These are phyloP conservation scores for Xylaria digitata DNA, from an alignment of 2,329 filamentous ascomycete genomes.

Conservation along the genomic window DNA sequence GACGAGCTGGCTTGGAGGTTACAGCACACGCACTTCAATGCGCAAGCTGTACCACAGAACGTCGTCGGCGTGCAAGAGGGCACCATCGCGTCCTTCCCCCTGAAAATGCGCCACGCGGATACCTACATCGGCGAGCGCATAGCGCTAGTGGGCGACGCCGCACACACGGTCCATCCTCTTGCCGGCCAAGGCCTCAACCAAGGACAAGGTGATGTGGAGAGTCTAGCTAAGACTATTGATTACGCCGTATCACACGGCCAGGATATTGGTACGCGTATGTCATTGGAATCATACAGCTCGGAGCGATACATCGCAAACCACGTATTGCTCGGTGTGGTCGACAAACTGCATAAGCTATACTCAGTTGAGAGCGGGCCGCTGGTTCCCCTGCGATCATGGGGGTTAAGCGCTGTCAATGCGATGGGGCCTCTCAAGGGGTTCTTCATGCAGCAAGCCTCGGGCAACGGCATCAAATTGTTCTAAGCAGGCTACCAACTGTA, in stretches of 20 bases:
- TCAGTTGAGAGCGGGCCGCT: constrained; percentile 82
- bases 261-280: constrained; percentile 83
- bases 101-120: constrained; percentile 92
- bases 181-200: constrained; percentile 95
- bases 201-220: constrained; percentile 88
- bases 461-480: constrained; percentile 56
- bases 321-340: constrained; percentile 80
- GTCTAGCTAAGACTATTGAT: constrained; percentile 78
- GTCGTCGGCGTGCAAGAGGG: constrained; percentile 79
- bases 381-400: constrained; percentile 81
- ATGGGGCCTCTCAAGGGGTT: constrained; percentile 82
- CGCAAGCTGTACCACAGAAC: constrained; percentile 70
- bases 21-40: constrained; percentile 71
- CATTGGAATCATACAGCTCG: constrained; percentile 82
- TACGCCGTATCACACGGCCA: constrained; percentile 84
- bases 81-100: constrained; percentile 87
- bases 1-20: constrained; percentile 89
- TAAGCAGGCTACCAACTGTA: constrained; percentile 23
- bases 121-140: constrained; percentile 92
- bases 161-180: constrained; percentile 93
- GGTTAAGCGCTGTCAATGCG: constrained; percentile 79
- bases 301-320: constrained; percentile 88
- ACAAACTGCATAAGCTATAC: constrained; percentile 94
- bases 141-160: constrained; percentile 91
- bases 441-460: constrained; percentile 80